These are phyloP conservation scores for Ogataea hybrid DNA, from an alignment of 1,139 yeast species.

Conservation along the genomic window DNA sequence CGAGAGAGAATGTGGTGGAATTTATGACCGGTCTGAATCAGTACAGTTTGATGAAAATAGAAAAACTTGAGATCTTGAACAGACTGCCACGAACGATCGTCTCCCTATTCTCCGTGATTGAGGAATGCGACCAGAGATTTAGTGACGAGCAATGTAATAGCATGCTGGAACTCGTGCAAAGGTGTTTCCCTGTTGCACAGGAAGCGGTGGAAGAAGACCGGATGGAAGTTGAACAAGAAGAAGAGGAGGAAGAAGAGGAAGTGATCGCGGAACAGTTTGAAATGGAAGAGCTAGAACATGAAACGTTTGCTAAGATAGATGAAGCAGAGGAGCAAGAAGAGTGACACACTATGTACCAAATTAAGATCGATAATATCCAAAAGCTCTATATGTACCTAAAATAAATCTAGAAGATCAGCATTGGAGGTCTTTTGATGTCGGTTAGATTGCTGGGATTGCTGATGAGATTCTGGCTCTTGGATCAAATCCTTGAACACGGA, in stretches of 20 bases:
- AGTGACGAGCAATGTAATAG: conserved; percentile 57
- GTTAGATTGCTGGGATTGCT: conserved; percentile 12
- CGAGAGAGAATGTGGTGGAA: conserved; percentile 44
- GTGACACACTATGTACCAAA: background rate
- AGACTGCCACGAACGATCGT: conserved; percentile 78
- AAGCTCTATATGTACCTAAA: background rate
- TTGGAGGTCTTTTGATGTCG: conserved; percentile 3
- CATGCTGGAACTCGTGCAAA: conserved; percentile 49
- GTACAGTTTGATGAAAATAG: conserved; percentile 72
- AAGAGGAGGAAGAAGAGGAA: conserved; percentile 14
- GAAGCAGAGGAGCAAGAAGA: conserved; percentile 15
- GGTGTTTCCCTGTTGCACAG: conserved; percentile 46
- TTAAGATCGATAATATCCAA: conserved; percentile 1
- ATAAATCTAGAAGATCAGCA: conserved; percentile 8
- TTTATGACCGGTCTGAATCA: conserved; percentile 53
- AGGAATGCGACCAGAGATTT: conserved; percentile 88
- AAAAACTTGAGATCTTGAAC: conserved; percentile 80
- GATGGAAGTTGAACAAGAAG: conserved; percentile 11
- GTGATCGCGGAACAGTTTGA: conserved; percentile 15
- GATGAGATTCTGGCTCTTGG: background rate
- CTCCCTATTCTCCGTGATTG: conserved; percentile 73
- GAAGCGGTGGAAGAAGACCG: conserved; percentile 38
- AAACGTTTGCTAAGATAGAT: conserved; percentile 11
- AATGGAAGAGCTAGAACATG: conserved; percentile 20
- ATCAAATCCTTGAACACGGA: conserved; percentile 10